Percentiles rank a stretch among this genome's conserved stretches.
phyloP scores from a whole-genome alignment of 179 eudicot species.

The Actinidia arguta region DNA sequence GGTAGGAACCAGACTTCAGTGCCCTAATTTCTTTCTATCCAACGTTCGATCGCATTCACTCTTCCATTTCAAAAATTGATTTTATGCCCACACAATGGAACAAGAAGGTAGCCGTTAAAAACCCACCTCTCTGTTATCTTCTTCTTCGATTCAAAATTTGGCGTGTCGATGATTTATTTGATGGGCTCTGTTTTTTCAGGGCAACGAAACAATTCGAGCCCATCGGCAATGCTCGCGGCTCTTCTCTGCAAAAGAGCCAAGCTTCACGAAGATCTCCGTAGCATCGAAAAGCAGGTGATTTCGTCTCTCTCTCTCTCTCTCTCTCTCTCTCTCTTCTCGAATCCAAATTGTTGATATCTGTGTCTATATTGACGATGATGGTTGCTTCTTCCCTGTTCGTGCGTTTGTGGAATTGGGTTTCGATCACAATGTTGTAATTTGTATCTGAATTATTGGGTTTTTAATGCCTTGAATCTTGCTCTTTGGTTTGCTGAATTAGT shows the following conservation, averaged over 20 bases:
- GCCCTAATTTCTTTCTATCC: slow-evolving; percentile 4
- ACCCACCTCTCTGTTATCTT: background rate
- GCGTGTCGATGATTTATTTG: background rate
- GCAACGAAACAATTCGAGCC: slow-evolving; percentile 66
- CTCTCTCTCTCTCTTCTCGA: background rate
- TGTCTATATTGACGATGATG: background rate
- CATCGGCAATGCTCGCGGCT: slow-evolving; percentile 77
- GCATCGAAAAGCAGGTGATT: slow-evolving; percentile 86
- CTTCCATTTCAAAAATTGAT: background rate
- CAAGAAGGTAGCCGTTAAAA: slow-evolving; percentile 28
- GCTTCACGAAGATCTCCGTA: slow-evolving; percentile 87
- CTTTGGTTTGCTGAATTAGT: too few relatives aligned
- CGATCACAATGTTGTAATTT: background rate
- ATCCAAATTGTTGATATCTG: background rate
- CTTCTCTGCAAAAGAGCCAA: slow-evolving; percentile 78
- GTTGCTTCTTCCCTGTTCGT: background rate
- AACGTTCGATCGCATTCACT: slow-evolving; percentile 14
- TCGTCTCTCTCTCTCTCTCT: too few relatives aligned
- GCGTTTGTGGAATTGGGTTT: slow-evolving; percentile 3
- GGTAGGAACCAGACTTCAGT: background rate
- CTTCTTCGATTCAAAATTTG: background rate
- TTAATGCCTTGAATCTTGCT: too few relatives aligned
- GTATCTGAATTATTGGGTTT: too few relatives aligned
- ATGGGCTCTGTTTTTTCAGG: slow-evolving; percentile 45
- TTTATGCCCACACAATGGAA: slow-evolving; percentile 25